Evolutionary conservation across 2,329 filamentous ascomycete species (phyloP), one percentile per base, ranked within the genome.

Genomic region (Verticillium isaacii): DNA sequence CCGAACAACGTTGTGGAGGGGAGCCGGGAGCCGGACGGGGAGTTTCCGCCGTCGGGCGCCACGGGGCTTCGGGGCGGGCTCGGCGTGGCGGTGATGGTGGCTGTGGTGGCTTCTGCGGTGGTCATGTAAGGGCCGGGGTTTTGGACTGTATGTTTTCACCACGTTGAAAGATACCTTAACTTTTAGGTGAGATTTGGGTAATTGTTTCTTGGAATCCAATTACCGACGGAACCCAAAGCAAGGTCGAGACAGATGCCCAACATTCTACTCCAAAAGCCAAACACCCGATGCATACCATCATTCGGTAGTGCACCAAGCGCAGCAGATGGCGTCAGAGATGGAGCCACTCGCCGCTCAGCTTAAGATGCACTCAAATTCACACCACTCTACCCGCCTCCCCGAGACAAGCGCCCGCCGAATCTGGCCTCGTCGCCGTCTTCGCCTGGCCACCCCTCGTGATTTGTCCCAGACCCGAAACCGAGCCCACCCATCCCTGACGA

Each of bases 401-500:
- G 19, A 32, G 50, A 19, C 37, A 17, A 23, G 32, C 25, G 17
- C 54, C 57, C 23, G 41, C 36, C 37, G 41, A 23, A 5, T 50
- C 6, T n/a, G 2, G 19, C 19, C 41, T 17, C 41, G n/a, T 6
- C 9, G 19, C 19, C 29, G 5, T 7, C 19, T 36, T 14, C 14
- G 2, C 29, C 34, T 55, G 60, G 50, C 45, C 56, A 61, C 50
- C 62, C 41, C 41, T 23, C 19, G 3, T 50, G 6, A n/a, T 3
- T 5, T 41, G n/a, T 39, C 23, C 62, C 32, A 58, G 61, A 59
- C 23, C 36, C 56, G 14, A 64, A 64, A 52, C 60, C 61, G 8
- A 61, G 62, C 41, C 62, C 58, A 57, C 55, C 57, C 55, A 62
- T 64, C 32, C 58, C 41, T 55, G 60, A 60, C n/a, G 36, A 62